Evolutionary conservation across 345 rosid species (phyloP), one percentile per base, ranked within the genome.

Genomic region (Dimocarpus longan): DNA sequence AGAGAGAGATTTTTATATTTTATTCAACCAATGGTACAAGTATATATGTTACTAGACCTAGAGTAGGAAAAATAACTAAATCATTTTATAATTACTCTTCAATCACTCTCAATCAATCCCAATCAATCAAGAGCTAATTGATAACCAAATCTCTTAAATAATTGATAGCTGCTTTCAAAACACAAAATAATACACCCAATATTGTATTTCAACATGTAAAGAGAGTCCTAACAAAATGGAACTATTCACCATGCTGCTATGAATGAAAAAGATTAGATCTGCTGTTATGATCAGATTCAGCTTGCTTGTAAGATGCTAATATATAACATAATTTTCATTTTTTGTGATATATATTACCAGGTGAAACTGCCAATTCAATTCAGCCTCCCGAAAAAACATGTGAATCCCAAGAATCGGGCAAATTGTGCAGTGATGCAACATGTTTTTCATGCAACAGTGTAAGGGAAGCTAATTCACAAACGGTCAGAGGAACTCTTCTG

Each of bases 401-500:
- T 50, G 80, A 82, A 40, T 86, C 85, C 71, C 83, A 84, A 75
- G 90, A 82, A 73, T 65, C 87, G 76, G 88, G 88, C 73, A 85
- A 82, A 67, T 71, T 92, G 81, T 95, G 99, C 79, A 83, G 82
- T 65, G 90, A 90, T 7, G 76, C 82, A 80, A 91, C 92, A 59
- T 95, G 99, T 77, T 87, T 88, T 81, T 88, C 88, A 70, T 95
- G 99, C 86, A 91, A 84, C 73, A 86, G 93, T 70, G 74, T 84
- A 71, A 90, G 87, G 82, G 99, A 95, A 86, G 87, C 90, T 24
- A 85, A 86, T 68, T 87, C 95, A 70, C 92, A 91, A 78, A 90
- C 83, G 46, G 92, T 95, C 67, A 86, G 98, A 83, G 99, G 97
- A 86, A 93, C 98, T 70, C 74, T 95, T 69, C 81, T 95, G 93